These are phyloP conservation scores for Ottelia alismoides DNA, from an alignment of 106 monocot genomes.

Conservation along the genomic window DNA sequence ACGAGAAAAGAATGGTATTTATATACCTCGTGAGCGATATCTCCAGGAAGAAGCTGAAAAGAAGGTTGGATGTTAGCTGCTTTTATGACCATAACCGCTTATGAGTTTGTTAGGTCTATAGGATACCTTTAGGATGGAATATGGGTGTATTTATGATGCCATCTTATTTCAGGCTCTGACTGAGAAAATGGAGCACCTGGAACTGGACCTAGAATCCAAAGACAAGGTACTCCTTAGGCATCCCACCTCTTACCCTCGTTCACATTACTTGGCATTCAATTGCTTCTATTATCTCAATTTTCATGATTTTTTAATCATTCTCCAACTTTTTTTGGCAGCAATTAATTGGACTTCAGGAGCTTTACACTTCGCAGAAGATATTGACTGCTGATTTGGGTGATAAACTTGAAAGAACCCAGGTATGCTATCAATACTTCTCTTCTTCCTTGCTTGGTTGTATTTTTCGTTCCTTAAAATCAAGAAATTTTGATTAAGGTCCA, in stretches of 20 bases:
- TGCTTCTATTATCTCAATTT: neutral
- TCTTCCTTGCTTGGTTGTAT: neutral
- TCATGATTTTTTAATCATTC: neutral
- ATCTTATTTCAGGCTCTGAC: constrained; percentile 43
- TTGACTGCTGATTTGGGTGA: constrained; percentile 63
- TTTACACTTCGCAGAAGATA: constrained; percentile 70
- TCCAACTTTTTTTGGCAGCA: constrained; percentile 41
- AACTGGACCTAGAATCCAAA: constrained; percentile 59
- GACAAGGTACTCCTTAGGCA: constrained; percentile 40
- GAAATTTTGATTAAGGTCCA: too few species aligned
- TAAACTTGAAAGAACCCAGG: constrained; percentile 79
- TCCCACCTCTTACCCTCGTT: too few species aligned
- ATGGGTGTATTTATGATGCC: neutral
- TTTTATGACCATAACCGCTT: neutral
- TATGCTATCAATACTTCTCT: constrained; percentile 3
- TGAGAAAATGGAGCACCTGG: constrained; percentile 59
- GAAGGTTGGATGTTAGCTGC: constrained; percentile 39
- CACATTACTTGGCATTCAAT: too few species aligned
- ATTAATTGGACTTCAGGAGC: constrained; percentile 78
- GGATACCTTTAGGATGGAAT: neutral
- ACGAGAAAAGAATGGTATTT: constrained; percentile 96
- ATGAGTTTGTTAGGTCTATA: neutral
- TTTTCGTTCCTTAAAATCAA: neutral
- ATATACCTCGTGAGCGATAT: constrained; percentile 53
- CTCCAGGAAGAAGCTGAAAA: constrained; percentile 67